Conservation (phyloP, 2,329 filamentous ascomycete genomes). For the Clonostachys rosea region DNA sequence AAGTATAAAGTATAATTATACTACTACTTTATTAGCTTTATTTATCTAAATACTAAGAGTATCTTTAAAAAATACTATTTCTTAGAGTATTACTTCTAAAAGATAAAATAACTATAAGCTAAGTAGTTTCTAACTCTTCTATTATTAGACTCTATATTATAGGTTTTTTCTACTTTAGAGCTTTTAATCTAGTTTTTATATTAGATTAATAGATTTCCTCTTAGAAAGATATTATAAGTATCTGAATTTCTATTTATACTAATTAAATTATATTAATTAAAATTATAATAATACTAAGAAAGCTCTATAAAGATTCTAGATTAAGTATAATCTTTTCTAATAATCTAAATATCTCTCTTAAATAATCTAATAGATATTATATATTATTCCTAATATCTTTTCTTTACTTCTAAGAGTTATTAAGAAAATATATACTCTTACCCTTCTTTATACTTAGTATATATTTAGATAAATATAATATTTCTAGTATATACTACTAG, state of each 20-base stretch:
- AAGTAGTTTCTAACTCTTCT: not conserved
- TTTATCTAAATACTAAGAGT: not conserved
- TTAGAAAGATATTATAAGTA: not conserved
- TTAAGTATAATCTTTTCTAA: not conserved
- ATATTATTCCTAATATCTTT: not conserved
- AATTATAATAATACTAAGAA: not conserved
- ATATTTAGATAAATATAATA: too few species aligned
- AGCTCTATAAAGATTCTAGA: not conserved
- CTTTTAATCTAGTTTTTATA: not conserved
- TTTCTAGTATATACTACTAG: too few species aligned
- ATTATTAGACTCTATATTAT: constrained; percentile 4
- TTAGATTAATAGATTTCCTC: constrained; percentile 1
- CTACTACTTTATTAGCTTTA: not conserved
- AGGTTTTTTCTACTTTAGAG: not conserved
- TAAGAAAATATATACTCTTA: not conserved
- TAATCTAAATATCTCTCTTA: not conserved
- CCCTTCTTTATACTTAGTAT: not conserved
- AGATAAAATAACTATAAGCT: not conserved
- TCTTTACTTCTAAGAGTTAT: not conserved
- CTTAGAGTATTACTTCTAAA: not conserved
- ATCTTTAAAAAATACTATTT: not conserved
- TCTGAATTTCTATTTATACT: not conserved
- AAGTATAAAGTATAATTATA: not conserved
- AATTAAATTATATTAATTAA: not conserved
- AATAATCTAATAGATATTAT: not conserved